phyloP scores from a whole-genome alignment of 2,329 filamentous ascomycete species.

The Fusarium xyrophilum region DNA sequence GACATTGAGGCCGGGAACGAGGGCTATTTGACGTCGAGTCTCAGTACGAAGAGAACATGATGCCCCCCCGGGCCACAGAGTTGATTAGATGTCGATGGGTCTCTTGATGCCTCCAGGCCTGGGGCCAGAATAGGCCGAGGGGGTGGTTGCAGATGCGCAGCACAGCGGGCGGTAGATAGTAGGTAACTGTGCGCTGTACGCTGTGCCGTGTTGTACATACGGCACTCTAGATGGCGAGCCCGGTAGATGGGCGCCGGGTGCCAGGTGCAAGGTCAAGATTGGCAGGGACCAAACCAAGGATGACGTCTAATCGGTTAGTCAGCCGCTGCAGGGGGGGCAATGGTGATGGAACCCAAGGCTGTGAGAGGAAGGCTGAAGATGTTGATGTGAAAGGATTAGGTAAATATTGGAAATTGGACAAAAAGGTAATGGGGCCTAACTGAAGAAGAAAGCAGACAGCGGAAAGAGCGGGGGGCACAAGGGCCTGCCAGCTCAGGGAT shows the following conservation, averaged over 20 bases:
- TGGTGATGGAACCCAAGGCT: slow-evolving; percentile 10
- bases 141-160: slow-evolving; percentile 23
- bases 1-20: slow-evolving; percentile 24
- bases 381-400: slow-evolving; percentile 27
- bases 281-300: slow-evolving; percentile 27
- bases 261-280: slow-evolving; percentile 25
- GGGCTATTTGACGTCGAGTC: slow-evolving; percentile 30
- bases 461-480: slow-evolving; percentile 17
- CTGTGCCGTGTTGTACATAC: slow-evolving; percentile 1
- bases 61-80: slow-evolving; percentile 21
- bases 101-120: slow-evolving; percentile 20
- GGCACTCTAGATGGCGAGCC: slow-evolving; percentile 20
- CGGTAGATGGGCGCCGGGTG: slow-evolving; percentile 19
- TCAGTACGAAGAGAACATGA: slow-evolving; percentile 21
- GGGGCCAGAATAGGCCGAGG: slow-evolving; percentile 23
- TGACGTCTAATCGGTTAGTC: slow-evolving; percentile 38
- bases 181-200: not conserved
- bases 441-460: not conserved
- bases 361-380: slow-evolving; percentile 18
- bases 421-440: slow-evolving; percentile 4
- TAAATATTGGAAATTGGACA: slow-evolving; percentile 30
- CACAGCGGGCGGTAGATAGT: not conserved
- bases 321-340: slow-evolving; percentile 32
- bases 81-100: slow-evolving; percentile 28
- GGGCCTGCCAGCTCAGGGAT: slow-evolving; percentile 7